Evolutionary conservation across 2,329 filamentous ascomycete species (phyloP).

Genomic region (Penicillium glabrum): DNA sequence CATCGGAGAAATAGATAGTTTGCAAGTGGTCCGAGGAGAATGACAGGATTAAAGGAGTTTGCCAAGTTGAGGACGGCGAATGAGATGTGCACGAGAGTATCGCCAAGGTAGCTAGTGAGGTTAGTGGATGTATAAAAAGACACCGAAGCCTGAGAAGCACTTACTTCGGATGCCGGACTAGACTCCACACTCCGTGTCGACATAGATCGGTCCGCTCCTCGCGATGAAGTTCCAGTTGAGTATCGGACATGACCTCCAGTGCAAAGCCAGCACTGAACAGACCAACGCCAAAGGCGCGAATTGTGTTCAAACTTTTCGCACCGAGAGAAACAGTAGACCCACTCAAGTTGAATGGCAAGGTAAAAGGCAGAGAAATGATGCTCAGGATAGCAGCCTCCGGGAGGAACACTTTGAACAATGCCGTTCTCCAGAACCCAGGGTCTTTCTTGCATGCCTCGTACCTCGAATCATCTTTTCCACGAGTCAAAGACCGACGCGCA

Average conservation of each 20-base stretch:
- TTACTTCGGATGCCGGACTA: slow-evolving; percentile 63
- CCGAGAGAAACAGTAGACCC: neutral
- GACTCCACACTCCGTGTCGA: slow-evolving; percentile 61
- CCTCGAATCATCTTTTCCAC: slow-evolving; percentile 57
- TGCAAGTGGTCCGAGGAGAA: slow-evolving; percentile 23
- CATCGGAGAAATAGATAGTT: slow-evolving; percentile 61
- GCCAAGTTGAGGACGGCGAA: neutral
- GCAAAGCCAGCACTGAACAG: slow-evolving; percentile 58
- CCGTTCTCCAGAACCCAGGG: slow-evolving; percentile 59
- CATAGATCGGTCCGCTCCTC: slow-evolving; percentile 45
- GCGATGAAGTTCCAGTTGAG: slow-evolving; percentile 55
- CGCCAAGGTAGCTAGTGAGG: neutral
- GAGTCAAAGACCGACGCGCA: slow-evolving; percentile 48
- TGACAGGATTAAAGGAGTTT: neutral
- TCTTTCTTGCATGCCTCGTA: slow-evolving; percentile 55
- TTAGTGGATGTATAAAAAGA: neutral
- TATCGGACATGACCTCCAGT: slow-evolving; percentile 58
- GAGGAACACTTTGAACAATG: slow-evolving; percentile 55
- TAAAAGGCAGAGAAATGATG: neutral
- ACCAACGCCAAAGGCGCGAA: slow-evolving; percentile 51
- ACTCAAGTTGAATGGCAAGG: neutral
- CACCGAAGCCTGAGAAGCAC: slow-evolving; percentile 34
- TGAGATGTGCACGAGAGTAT: neutral
- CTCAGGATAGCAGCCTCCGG: slow-evolving; percentile 36
- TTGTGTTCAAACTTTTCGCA: neutral